phyloP scores from a whole-genome alignment of 192 early-diverging fungal species.

The Podila horticola region DNA sequence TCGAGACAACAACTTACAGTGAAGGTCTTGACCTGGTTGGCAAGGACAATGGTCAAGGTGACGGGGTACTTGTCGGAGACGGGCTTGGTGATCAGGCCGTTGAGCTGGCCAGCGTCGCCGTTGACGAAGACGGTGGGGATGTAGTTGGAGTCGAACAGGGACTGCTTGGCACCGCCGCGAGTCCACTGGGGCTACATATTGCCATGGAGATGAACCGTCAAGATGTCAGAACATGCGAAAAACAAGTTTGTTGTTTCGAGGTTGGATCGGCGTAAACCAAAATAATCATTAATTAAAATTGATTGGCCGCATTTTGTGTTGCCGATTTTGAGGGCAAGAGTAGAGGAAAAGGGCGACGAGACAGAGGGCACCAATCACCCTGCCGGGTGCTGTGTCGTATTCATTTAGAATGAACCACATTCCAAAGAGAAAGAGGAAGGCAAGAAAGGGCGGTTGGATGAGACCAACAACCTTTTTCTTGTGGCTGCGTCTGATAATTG shows the following conservation, averaged over 20 bases:
- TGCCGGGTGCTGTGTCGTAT: too few species aligned
- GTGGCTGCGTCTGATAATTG: not conserved
- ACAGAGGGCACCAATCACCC: too few species aligned
- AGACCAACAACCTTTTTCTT: too few species aligned
- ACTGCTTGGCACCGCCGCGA: slow-evolving; percentile 36
- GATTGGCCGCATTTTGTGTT: too few species aligned
- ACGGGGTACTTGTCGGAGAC: slow-evolving; percentile 9
- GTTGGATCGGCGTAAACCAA: too few species aligned
- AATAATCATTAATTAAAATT: too few species aligned
- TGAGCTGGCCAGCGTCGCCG: slow-evolving; percentile 30
- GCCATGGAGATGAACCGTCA: not conserved
- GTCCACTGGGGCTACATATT: slow-evolving; percentile 52
- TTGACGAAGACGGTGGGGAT: slow-evolving; percentile 55
- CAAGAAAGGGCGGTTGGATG: not conserved
- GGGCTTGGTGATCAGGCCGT: slow-evolving; percentile 29
- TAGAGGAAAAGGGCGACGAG: too few species aligned
- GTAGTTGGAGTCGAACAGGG: slow-evolving; percentile 57
- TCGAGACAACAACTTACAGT: slow-evolving; percentile 27
- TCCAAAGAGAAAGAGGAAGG: not conserved
- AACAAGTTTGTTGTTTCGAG: too few species aligned
- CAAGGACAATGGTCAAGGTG: slow-evolving; percentile 50
- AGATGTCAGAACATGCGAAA: not conserved
- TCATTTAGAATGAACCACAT: too few species aligned
- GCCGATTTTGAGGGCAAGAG: too few species aligned
- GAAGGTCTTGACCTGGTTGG: slow-evolving; percentile 47